A percentile compares a stretch with the other conserved stretches of the same genome.
phyloP scores from a whole-genome alignment of 2,329 filamentous ascomycete genomes.

The Microdochium paspali region DNA sequence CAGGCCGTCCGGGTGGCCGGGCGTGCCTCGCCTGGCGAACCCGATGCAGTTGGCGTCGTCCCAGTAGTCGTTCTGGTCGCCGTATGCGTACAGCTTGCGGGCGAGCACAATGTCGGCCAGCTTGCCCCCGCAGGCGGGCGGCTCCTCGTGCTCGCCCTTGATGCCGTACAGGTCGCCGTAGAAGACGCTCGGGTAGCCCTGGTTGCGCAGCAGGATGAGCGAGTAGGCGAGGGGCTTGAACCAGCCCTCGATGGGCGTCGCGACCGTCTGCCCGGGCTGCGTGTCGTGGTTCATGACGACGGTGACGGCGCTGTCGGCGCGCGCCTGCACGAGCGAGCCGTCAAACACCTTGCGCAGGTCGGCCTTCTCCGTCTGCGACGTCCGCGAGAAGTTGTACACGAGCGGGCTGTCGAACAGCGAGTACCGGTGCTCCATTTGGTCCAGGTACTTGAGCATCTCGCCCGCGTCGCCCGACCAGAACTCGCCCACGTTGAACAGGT shows the following conservation, averaged over 20 bases:
- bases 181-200: conserved; percentile 59
- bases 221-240: conserved; percentile 67
- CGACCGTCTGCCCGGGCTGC: conserved; percentile 26
- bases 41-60: conserved; percentile 13
- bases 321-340: conserved; percentile 40
- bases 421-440: conserved; percentile 47
- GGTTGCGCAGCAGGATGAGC: conserved; percentile 55
- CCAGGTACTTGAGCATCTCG: conserved; percentile 47
- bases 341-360: conserved; percentile 59
- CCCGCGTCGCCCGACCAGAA: conserved; percentile 54
- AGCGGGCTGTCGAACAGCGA: conserved; percentile 60
- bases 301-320: conserved; percentile 34
- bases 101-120: conserved; percentile 38
- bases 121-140: not conserved
- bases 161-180: conserved; percentile 64
- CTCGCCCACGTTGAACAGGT: conserved; percentile 58
- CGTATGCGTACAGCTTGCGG: conserved; percentile 58
- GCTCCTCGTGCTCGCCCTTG: conserved; percentile 21
- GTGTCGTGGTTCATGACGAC: conserved; percentile 69
- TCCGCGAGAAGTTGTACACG: conserved; percentile 54
- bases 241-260: conserved; percentile 51
- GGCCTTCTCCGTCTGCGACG: conserved; percentile 44
- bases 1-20: not conserved
- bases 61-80: conserved; percentile 52
- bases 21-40: not conserved